A percentile compares a stretch with the other conserved stretches of the same genome.
These are phyloP conservation scores for Saraca asoca DNA, from an alignment of 331 rosid species.

Conservation along the genomic window DNA sequence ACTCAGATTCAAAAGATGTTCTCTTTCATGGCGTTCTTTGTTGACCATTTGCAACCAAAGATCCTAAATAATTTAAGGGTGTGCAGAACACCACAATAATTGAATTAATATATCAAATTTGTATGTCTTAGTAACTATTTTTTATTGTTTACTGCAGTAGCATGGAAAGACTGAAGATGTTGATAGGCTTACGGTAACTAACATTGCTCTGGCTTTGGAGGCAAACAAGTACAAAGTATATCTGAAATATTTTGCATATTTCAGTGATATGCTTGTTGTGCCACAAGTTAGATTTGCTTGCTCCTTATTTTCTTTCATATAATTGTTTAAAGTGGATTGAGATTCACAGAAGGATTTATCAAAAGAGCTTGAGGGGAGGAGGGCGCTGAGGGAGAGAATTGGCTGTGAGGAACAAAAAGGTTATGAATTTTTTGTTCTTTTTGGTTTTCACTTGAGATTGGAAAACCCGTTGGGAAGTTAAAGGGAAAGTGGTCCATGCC, in stretches of 20 bases:
- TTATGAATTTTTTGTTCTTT: too few relatives aligned
- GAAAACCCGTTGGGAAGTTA: too few relatives aligned
- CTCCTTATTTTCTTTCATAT: too few relatives aligned
- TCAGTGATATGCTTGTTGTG: too few relatives aligned
- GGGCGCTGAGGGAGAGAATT: too few relatives aligned
- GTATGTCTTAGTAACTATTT: constrained; percentile 1
- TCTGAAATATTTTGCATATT: constrained; percentile 15
- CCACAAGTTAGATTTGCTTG: too few relatives aligned
- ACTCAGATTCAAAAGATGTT: not conserved
- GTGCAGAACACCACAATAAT: not conserved
- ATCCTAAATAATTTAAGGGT: constrained; percentile 10
- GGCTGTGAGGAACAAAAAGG: too few relatives aligned
- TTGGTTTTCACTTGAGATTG: too few relatives aligned
- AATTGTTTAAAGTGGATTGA: too few relatives aligned
- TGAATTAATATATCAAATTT: constrained; percentile 1
- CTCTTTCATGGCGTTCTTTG: not conserved
- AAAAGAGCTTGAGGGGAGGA: too few relatives aligned
- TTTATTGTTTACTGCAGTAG: constrained; percentile 51
- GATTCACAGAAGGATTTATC: too few relatives aligned
- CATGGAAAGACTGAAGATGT: constrained; percentile 47
- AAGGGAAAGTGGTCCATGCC: too few relatives aligned
- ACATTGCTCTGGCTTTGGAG: not conserved
- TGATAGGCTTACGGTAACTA: constrained; percentile 39
- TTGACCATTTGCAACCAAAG: not conserved
- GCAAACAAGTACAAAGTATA: constrained; percentile 16